phyloP scores from a whole-genome alignment of 371 early-diverging fungal genomes.

The Fennellomyces sp. region DNA sequence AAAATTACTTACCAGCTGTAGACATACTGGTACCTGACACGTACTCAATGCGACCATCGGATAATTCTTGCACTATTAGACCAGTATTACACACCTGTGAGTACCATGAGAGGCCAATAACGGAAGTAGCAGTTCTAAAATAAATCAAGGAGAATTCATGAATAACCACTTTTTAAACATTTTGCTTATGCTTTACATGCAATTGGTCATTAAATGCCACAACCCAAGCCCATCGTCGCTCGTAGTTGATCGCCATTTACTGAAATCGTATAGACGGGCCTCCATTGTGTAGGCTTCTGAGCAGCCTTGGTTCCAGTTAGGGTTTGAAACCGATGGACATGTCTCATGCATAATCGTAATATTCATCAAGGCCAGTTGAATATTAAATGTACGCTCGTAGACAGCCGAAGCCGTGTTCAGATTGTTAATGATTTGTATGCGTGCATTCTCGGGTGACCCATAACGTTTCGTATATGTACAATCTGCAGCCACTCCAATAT shows the following conservation, averaged over 20 bases:
- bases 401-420: constrained; percentile 79
- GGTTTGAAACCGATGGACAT: constrained; percentile 53
- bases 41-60: constrained; percentile 42
- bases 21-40: constrained; percentile 89
- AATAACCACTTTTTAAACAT: no score
- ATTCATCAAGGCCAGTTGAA: constrained; percentile 82
- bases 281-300: constrained; percentile 72
- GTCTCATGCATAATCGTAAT: constrained; percentile 69
- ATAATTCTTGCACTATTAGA: constrained; percentile 36
- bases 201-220: constrained; percentile 94
- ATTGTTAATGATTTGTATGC: constrained; percentile 73
- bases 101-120: constrained; percentile 95
- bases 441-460: constrained; percentile 56
- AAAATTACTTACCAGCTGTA: constrained; percentile 64
- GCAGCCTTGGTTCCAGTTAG: constrained; percentile 85
- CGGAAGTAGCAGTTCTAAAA: constrained; percentile 68
- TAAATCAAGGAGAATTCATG: no score
- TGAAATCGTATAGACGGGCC: constrained; percentile 86
- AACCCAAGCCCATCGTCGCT: constrained; percentile 77
- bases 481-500: constrained; percentile 64
- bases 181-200: constrained; percentile 50
- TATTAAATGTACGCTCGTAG: constrained; percentile 88
- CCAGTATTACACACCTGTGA: constrained; percentile 70
- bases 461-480: constrained; percentile 73
- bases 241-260: constrained; percentile 79